phyloP scores from a whole-genome alignment of 768 basidiomycete genomes.

The Podaxis pistillaris region DNA sequence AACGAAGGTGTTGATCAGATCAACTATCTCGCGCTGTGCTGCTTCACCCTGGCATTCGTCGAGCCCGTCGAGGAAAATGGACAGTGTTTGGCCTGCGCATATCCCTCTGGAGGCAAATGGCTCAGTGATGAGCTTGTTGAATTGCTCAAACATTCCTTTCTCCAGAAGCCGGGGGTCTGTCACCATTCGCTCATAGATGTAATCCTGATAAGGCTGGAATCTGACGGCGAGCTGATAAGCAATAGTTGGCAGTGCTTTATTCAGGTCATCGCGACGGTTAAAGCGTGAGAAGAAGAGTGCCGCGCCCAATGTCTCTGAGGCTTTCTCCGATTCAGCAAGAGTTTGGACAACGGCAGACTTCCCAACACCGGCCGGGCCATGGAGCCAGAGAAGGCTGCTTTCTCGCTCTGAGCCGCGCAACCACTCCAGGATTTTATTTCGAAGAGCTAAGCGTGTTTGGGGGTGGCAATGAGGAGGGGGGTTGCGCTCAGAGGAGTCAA shows the following conservation, averaged over 20 bases:
- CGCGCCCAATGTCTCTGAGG: neutral
- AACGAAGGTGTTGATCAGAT: neutral
- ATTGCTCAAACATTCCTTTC: slow-evolving; percentile 19
- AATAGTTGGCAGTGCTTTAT: slow-evolving; percentile 21
- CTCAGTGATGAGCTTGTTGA: slow-evolving; percentile 22
- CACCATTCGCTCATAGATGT: slow-evolving; percentile 19
- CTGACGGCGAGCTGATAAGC: slow-evolving; percentile 22
- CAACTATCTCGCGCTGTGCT: neutral
- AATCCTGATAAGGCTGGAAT: slow-evolving; percentile 15
- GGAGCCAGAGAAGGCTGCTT: slow-evolving; percentile 3
- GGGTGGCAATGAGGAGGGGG: neutral
- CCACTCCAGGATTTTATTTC: neutral
- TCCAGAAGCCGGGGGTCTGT: slow-evolving; percentile 21
- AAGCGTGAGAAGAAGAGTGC: neutral
- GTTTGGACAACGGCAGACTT: slow-evolving; percentile 11
- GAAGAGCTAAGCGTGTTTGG: neutral
- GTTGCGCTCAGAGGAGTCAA: neutral
- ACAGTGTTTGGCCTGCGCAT: neutral
- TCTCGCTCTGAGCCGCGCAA: neutral
- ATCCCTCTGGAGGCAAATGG: slow-evolving; percentile 5
- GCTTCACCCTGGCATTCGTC: neutral
- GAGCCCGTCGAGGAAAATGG: neutral
- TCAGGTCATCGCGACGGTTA: neutral
- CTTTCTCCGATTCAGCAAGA: neutral
- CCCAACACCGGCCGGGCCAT: slow-evolving; percentile 9